Percentiles rank a stretch among this genome's conserved stretches.
Evolutionary conservation across 306 rosid species (phyloP).

Genomic region (Rubus parviflorus): DNA sequence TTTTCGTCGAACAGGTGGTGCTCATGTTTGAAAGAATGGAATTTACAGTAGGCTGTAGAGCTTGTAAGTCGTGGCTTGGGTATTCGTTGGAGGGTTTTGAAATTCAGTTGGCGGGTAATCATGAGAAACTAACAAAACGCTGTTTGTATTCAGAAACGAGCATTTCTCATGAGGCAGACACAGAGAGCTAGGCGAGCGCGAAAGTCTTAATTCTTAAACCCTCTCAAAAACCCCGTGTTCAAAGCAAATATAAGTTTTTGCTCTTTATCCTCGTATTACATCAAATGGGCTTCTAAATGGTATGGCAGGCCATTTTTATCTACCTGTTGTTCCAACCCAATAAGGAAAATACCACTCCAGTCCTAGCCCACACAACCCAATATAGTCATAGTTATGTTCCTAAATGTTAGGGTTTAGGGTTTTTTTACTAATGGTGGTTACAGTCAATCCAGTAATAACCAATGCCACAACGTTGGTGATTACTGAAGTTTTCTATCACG

Average conservation of each 20-base stretch:
- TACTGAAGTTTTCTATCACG: no score
- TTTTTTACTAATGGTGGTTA: background rate
- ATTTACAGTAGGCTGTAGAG: background rate
- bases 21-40: constrained; percentile 39
- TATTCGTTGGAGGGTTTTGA: constrained; percentile 23
- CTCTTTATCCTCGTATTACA: no score
- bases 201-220: background rate
- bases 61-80: constrained; percentile 23
- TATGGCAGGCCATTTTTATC: background rate
- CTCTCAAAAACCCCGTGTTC: background rate
- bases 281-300: no score
- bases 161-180: background rate
- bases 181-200: background rate
- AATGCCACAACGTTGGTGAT: no score
- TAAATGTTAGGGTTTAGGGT: background rate
- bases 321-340: no score
- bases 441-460: no score
- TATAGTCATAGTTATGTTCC: no score
- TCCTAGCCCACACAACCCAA: no score
- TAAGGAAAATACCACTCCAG: no score
- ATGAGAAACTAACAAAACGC: constrained; percentile 29
- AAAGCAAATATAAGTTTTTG: no score
- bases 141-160: background rate
- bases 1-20: constrained; percentile 48
- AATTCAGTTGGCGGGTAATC: constrained; percentile 44